Base-by-base conservation (phyloP, 495 filamentous ascomycete species). In the Aspergillus nidulans region DNA sequence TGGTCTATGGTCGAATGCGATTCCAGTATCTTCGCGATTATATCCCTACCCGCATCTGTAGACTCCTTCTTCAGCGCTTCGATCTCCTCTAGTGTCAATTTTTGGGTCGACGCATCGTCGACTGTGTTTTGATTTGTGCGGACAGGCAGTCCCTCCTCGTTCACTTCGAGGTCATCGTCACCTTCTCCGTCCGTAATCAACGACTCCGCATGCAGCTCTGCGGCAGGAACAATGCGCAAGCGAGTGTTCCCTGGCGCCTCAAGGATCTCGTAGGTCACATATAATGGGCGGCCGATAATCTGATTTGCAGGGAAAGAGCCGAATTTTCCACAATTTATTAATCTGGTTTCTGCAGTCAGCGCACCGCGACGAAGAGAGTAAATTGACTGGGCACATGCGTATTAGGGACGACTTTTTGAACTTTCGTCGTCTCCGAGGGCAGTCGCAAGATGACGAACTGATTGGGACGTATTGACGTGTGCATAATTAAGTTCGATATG, bases 1-100 rank as follows among this genome's bases (percentile, higher is more conserved):
- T 98, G 87, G 57, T 95, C 91, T 24, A 97, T 73, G 0, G 86
- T 88, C 3, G 84, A 81, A 70, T 98, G 94, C 13, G 88, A 90
- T 18, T 87, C 77, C 64, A 98, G 71, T 2, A 98, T 79, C 67
- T 89, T 94, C 32, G 86, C 85, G 49, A 98, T 90, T 34, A 98
- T 78, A 40, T 95, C 91, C 68, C 88, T 89, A 8, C 94, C 94
- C 0, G 89, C 87, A 19, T 85, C 85, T 30, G 79, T 83, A 1
- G 84, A 86, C 38, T 88, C 81, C 53, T 81, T 83, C 72, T 98
- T 98, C 57, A 97, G 71, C 65, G 85, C 85, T 66, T 97, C 94
- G 53, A 98, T 98, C 72, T 97, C 91, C 38, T 85, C 81, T 68
- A 86, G 77, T 0, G 88, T 90, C 54, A 98, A 74, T 18, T 82